These are phyloP conservation scores for Drechmeria coniospora DNA, from an alignment of 2,329 filamentous ascomycete species.

Conservation along the genomic window DNA sequence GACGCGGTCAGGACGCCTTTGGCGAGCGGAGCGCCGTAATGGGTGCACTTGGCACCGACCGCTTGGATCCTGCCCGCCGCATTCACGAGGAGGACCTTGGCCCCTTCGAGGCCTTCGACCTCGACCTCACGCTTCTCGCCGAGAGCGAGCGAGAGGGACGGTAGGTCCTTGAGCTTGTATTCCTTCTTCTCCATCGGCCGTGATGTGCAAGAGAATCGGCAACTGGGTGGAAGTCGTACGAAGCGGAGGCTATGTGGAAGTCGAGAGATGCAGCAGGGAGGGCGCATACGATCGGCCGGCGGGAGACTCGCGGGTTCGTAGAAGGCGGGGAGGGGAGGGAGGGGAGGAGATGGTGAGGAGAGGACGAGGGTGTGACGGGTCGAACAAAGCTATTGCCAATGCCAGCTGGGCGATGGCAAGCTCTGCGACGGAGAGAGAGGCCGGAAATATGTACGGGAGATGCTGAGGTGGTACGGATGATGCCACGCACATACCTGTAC, in stretches of 20 bases:
- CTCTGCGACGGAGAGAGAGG: no score
- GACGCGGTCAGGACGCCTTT: slow-evolving; percentile 72
- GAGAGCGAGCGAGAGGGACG: slow-evolving; percentile 57
- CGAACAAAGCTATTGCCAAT: neutral
- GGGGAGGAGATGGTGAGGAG: neutral
- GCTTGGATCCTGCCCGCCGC: slow-evolving; percentile 63
- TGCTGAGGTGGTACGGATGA: no score
- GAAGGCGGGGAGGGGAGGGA: slow-evolving; percentile 2
- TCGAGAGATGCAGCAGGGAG: slow-evolving; percentile 1
- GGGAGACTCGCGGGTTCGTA: no score
- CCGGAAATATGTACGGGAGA: no score
- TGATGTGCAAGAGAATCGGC: slow-evolving; percentile 11
- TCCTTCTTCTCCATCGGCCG: slow-evolving; percentile 35
- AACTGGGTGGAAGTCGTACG: neutral
- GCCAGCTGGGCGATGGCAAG: neutral
- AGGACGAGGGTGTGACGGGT: neutral
- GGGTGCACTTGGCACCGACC: slow-evolving; percentile 68
- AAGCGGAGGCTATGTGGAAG: neutral
- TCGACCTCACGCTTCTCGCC: slow-evolving; percentile 80
- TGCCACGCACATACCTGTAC: no score
- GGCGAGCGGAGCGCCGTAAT: slow-evolving; percentile 81
- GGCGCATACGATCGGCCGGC: no score
- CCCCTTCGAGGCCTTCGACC: slow-evolving; percentile 74
- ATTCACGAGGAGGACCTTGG: slow-evolving; percentile 77
- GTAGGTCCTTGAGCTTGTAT: slow-evolving; percentile 62